Evolutionary conservation across 2,329 filamentous ascomycete genomes (phyloP).

Genomic region (Leptographium procerum): DNA sequence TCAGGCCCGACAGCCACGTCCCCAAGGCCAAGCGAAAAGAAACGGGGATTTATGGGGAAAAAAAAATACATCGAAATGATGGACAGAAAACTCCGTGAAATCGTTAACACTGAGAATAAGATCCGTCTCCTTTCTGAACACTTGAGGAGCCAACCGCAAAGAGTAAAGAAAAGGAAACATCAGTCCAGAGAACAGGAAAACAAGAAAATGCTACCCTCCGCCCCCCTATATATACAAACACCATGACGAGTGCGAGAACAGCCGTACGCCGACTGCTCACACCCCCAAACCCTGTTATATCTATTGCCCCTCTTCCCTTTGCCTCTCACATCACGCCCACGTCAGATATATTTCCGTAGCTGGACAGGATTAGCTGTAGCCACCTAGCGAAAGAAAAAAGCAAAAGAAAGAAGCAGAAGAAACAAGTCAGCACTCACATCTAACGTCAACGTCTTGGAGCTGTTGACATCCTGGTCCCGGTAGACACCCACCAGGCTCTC

Average conservation of each 20-base stretch:
- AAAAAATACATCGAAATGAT: too few species aligned
- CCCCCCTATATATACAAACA: not conserved
- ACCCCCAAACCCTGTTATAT: not conserved
- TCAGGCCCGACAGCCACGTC: not conserved
- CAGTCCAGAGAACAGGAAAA: not conserved
- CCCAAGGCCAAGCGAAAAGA: not conserved
- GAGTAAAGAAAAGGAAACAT: too few species aligned
- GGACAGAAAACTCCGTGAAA: too few species aligned
- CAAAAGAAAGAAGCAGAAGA: not conserved
- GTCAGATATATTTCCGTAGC: slow-evolving; percentile 8
- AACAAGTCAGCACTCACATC: slow-evolving; percentile 64
- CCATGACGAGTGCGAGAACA: not conserved
- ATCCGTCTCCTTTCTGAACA: too few species aligned
- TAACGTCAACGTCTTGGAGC: slow-evolving; percentile 78
- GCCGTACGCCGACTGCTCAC: too few species aligned
- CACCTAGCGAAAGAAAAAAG: not conserved
- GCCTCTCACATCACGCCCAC: too few species aligned
- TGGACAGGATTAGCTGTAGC: not conserved
- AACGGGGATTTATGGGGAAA: not conserved
- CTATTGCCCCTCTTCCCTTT: too few species aligned
- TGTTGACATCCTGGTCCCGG: slow-evolving; percentile 88
- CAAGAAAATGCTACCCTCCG: not conserved
- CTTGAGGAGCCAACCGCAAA: too few species aligned
- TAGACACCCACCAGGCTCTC: slow-evolving; percentile 94
- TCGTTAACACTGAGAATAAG: too few species aligned